Evolutionary conservation across 805 yeast species (phyloP), one percentile per base, ranked within the genome.

Genomic region (Candida vartiovaarae): DNA sequence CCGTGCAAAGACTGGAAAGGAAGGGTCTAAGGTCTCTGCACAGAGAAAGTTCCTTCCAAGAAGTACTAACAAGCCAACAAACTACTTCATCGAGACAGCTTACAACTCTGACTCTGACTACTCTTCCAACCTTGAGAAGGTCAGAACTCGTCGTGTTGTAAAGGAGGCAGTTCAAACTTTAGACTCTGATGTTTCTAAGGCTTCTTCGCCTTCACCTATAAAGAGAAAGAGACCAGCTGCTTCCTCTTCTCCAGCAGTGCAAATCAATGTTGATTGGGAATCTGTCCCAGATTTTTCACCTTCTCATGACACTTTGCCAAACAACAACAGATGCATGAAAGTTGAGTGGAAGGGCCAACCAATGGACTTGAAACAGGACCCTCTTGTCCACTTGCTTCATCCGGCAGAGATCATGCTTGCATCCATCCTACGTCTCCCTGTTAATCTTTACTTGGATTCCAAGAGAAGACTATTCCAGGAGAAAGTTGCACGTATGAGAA

Each of bases 271-370:
- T 48, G 78, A 77, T 44, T 86, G 85, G 72, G 84, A 80, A 59
- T 66, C 78, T 27, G 66, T 90, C 44, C 89, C 89, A 32, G 96
- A 89, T 63, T 88, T 72, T 63, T 79, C 87, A n/a, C 97, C 97
- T 4, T 71, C 84, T 20, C 52, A 77, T 10, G 56, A 70, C 2
- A 71, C 84, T 1, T 68, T 90, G 49, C 95, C 95, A 54, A 77
- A 70, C 50, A 81, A 79, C 56, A 67, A 74, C 44, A 80, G 83
- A 66, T 80, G 87, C 51, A 71, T 90, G 54, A 83, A 83, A 59
- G 85, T 95, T 32, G 98, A 91, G 63, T 91, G 99, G 99, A 91
- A 90, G 67, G 99, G 98, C 8, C 95, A 89, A 55, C 95, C 97
- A 32, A 89, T 91, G 96, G 95, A 86, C 62, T 73, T 91, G 44